A percentile compares a stretch with the other conserved stretches of the same genome.
phyloP scores from a whole-genome alignment of 169 alveolate species.

The Eimeria praecox region DNA sequence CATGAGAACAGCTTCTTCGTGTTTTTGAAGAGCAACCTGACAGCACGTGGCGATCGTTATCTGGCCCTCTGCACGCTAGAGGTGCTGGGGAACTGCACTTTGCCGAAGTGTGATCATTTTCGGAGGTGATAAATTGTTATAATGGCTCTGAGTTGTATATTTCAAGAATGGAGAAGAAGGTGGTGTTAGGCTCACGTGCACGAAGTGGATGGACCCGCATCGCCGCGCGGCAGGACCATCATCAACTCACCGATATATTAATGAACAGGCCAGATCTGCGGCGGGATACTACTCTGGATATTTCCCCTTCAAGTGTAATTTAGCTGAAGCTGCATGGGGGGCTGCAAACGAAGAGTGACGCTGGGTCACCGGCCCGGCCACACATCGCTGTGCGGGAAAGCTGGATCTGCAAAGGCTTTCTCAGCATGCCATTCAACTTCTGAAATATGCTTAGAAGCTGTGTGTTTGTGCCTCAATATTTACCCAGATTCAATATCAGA shows the following conservation, averaged over 20 bases:
- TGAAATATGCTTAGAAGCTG: neutral
- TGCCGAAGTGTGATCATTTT: neutral
- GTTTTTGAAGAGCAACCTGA: neutral
- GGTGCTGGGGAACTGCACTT: neutral
- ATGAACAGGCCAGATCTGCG: neutral
- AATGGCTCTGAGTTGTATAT: neutral
- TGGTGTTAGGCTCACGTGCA: neutral
- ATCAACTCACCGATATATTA: neutral
- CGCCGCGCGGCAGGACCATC: neutral
- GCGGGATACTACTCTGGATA: neutral
- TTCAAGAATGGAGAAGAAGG: neutral
- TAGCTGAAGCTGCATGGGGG: neutral
- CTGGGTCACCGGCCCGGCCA: conserved; percentile 4
- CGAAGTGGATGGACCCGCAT: neutral
- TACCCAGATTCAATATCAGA: neutral
- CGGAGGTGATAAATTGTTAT: neutral
- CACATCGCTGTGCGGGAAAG: neutral
- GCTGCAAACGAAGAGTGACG: neutral
- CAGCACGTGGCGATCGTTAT: neutral
- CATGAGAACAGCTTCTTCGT: neutral
- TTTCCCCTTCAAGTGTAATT: neutral
- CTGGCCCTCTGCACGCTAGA: neutral
- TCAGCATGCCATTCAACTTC: neutral
- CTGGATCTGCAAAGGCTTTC: neutral
- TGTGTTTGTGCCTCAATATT: neutral